A percentile compares a stretch with the other conserved stretches of the same genome.
These are phyloP conservation scores for Monascus purpureus DNA, from an alignment of 495 filamentous ascomycete species.

Conservation along the genomic window DNA sequence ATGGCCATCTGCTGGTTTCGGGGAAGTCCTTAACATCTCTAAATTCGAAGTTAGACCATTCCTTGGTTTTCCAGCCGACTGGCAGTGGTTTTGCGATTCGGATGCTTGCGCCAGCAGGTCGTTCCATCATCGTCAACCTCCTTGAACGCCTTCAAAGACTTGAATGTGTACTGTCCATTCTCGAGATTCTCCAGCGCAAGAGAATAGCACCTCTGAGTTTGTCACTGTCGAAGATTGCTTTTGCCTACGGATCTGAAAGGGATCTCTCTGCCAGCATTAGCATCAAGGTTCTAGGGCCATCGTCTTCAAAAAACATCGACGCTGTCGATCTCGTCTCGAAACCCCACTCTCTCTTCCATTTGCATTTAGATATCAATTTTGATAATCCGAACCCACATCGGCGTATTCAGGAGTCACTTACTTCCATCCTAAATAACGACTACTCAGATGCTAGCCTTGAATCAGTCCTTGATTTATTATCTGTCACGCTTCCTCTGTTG, in stretches of 20 bases:
- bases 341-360: slow-evolving; percentile 14
- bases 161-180: slow-evolving; percentile 26
- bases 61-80: slow-evolving; percentile 19
- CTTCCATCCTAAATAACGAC: slow-evolving; percentile 41
- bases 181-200: slow-evolving; percentile 22
- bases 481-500: slow-evolving; percentile 54
- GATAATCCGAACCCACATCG: slow-evolving; percentile 60
- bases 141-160: slow-evolving; percentile 28
- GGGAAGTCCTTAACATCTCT: slow-evolving; percentile 14
- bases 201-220: slow-evolving; percentile 19
- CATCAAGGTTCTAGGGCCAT: slow-evolving; percentile 12
- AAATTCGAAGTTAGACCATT: slow-evolving; percentile 16
- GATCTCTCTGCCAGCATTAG: slow-evolving; percentile 18
- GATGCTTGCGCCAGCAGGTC: slow-evolving; percentile 22
- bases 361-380: slow-evolving; percentile 30
- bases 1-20: slow-evolving; percentile 17
- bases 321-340: slow-evolving; percentile 11
- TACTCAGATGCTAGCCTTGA: slow-evolving; percentile 37
- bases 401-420: slow-evolving; percentile 51
- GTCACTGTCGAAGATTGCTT: slow-evolving; percentile 23
- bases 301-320: slow-evolving; percentile 10
- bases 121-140: slow-evolving; percentile 18
- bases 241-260: slow-evolving; percentile 20
- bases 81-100: slow-evolving; percentile 27
- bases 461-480: slow-evolving; percentile 37